Evolutionary conservation across 2,329 filamentous ascomycete genomes (phyloP).

Genomic region (Fusarium pseudonygamai): DNA sequence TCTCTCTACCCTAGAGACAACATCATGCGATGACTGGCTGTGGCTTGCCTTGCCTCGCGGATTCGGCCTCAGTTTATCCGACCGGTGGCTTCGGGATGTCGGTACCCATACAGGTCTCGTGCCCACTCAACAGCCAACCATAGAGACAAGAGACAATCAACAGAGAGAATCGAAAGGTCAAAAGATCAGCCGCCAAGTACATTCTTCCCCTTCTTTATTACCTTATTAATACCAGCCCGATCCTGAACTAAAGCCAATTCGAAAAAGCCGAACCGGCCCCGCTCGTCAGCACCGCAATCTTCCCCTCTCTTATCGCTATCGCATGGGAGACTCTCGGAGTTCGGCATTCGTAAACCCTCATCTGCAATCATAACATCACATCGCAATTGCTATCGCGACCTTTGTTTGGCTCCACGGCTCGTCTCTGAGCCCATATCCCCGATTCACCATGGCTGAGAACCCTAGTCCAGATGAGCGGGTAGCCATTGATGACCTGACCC

Average conservation of each 20-base stretch:
- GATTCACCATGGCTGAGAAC: slow-evolving; percentile 56
- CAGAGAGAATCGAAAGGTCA: neutral
- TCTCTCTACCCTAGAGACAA: neutral
- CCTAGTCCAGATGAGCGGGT: slow-evolving; percentile 56
- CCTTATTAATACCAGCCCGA: slow-evolving; percentile 5
- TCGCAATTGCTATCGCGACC: slow-evolving; percentile 32
- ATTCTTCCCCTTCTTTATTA: neutral
- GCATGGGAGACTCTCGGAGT: slow-evolving; percentile 47
- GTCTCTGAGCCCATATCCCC: slow-evolving; percentile 31
- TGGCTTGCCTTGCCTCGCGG: neutral
- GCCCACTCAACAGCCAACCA: slow-evolving; percentile 21
- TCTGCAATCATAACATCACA: slow-evolving; percentile 41
- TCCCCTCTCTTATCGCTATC: slow-evolving; percentile 30
- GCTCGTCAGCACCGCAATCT: slow-evolving; percentile 34
- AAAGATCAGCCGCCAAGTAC: slow-evolving; percentile 22
- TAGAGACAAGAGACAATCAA: neutral
- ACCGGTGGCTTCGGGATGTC: slow-evolving; percentile 4
- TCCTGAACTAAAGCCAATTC: slow-evolving; percentile 2
- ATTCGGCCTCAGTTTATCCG: slow-evolving; percentile 28
- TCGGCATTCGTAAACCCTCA: slow-evolving; percentile 48
- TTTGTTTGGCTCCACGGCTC: slow-evolving; percentile 40
- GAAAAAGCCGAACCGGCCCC: slow-evolving; percentile 42
- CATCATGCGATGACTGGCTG: neutral
- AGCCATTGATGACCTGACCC: slow-evolving; percentile 66
- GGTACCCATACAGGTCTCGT: slow-evolving; percentile 15